Conservation (phyloP, 768 basidiomycete genomes). For the Amanita subjunquillea region DNA sequence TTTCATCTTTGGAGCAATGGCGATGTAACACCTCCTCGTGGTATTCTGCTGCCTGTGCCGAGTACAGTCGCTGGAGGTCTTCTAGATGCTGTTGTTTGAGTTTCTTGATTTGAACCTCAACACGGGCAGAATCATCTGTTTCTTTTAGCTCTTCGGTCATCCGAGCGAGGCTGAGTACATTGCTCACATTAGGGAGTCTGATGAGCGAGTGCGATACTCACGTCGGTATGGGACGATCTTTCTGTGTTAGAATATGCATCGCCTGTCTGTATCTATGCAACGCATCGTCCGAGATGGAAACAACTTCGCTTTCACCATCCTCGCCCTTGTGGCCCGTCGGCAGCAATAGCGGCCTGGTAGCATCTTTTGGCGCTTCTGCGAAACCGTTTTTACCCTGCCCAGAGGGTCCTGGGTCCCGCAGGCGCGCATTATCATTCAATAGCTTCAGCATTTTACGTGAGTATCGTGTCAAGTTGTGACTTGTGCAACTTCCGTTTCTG, state of each 20-base stretch:
- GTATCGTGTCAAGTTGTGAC: neutral
- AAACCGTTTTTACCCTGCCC: neutral
- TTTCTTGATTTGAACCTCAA: conserved; percentile 18
- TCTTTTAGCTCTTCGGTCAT: conserved; percentile 24
- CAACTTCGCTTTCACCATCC: neutral
- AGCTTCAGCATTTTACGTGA: neutral
- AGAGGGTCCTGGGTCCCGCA: neutral
- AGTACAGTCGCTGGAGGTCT: conserved; percentile 28
- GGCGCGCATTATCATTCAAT: neutral
- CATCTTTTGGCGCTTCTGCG: neutral
- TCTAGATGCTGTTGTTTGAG: conserved; percentile 19
- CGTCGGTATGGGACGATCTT: conserved; percentile 13
- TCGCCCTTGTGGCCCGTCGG: neutral
- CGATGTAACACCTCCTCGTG: conserved; percentile 21
- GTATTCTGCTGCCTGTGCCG: conserved; percentile 24
- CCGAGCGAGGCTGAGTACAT: conserved; percentile 18
- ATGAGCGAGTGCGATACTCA: neutral
- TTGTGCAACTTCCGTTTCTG: neutral
- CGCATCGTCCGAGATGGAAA: conserved; percentile 2
- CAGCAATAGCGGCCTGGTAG: neutral
- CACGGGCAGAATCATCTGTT: conserved; percentile 15
- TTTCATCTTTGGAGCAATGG: conserved; percentile 22
- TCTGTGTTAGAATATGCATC: conserved; percentile 13
- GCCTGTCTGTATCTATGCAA: conserved; percentile 10
- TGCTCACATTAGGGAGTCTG: neutral